Evolutionary conservation across 108 stramenopile genomes (phyloP).

Genomic region (Hondaea fermentalgiana): DNA sequence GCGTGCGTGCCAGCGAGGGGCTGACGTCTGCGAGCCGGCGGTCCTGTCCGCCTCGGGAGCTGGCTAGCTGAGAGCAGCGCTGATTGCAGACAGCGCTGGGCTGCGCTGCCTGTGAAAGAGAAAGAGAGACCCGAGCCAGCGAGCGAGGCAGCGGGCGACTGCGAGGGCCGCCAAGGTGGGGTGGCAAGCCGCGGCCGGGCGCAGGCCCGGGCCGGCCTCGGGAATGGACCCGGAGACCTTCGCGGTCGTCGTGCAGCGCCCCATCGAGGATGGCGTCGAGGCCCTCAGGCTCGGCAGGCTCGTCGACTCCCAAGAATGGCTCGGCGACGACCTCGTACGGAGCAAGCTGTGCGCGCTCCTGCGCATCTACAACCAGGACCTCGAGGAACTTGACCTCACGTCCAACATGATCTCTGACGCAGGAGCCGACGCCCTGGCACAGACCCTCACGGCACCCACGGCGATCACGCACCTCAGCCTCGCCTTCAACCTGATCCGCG

Average conservation of each 20-base stretch:
- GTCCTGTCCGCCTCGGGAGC: no score
- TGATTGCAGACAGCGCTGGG: no score
- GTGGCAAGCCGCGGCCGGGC: no score
- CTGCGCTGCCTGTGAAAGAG: no score
- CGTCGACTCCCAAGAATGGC: slow-evolving; percentile 5
- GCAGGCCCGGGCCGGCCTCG: no score
- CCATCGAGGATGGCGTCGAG: background rate
- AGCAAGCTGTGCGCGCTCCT: background rate
- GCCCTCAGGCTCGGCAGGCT: background rate
- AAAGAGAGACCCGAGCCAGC: no score
- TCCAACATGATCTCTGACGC: slow-evolving; percentile 33
- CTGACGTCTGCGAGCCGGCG: no score
- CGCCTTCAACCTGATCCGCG: slow-evolving; percentile 27
- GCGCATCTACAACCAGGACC: slow-evolving; percentile 25
- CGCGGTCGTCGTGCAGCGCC: background rate
- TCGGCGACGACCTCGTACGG: background rate
- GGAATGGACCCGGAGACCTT: background rate
- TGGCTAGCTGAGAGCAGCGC: no score
- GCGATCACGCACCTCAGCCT: slow-evolving; percentile 16
- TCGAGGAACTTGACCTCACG: slow-evolving; percentile 30
- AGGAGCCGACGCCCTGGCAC: slow-evolving; percentile 32
- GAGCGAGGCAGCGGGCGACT: no score
- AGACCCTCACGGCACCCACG: slow-evolving; percentile 15
- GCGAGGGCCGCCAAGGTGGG: no score
- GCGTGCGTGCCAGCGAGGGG: no score